Base-by-base conservation (phyloP, 1,284 basidiomycete species). In the Trichosporon asahii region DNA sequence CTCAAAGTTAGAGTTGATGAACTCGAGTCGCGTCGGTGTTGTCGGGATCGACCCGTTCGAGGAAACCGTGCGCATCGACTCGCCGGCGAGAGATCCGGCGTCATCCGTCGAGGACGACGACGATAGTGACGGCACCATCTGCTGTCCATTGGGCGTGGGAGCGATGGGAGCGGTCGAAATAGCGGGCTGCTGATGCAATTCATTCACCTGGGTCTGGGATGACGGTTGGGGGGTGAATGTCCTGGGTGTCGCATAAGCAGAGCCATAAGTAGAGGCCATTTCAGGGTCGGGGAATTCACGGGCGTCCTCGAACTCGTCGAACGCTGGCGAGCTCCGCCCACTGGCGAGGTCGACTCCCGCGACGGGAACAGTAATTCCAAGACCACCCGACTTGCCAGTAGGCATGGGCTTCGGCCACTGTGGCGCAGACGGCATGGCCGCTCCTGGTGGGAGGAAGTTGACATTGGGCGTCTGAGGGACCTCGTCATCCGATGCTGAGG, bases 1-100 rank as follows among this genome's bases (percentile, higher is more conserved):
- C 44, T 75, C 72, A 49, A 78, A 61, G 12, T 71, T 73, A 53
- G 76, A 73, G 18, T 71, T 72, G 2, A 74, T 72, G 31, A 74
- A 73, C 29, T 73, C 69, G 7, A 77, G 71, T 7, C 75, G 66
- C 3, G 72, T 72, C 6, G 72, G 70, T 4, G 72, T 71, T 1
- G 53, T 33, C 2, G 73, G 71, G 12, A 27, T 57, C 0, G 66
- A 65, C 1, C 21, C 25, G 3, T 65, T 66, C 23, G 69, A 69
- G 11, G 63, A 53, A 1, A 69, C 66, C 6, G 70, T 71, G 11
- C 31, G n/a, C 21, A 65, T 64, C 65, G 64, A 64, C 23, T 72
- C 73, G 44, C 70, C 66, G 12, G 63, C 70, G 18, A 75, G 57
- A 23, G 64, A 67, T 6, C 67, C 64, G 7, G 57, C 29, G n/a